Evolutionary conservation across 1,284 basidiomycete species (phyloP).

Genomic region (Malassezia cuniculi): DNA sequence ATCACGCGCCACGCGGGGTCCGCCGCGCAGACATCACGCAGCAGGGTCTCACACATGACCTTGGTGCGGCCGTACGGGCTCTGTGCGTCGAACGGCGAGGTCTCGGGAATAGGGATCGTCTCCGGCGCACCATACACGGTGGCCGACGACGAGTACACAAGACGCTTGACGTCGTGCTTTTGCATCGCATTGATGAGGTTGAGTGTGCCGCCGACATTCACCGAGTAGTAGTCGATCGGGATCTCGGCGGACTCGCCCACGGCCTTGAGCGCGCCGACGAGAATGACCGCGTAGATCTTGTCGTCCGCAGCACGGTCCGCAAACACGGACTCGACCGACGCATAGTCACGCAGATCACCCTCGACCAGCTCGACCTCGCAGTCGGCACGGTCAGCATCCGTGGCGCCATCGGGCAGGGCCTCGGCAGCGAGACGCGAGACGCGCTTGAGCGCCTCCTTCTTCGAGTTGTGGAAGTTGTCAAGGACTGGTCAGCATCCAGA

Average conservation of each 20-base stretch:
- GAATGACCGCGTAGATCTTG: slow-evolving; percentile 82
- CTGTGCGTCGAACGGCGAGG: slow-evolving; percentile 72
- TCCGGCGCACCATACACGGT: slow-evolving; percentile 97
- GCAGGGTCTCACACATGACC: slow-evolving; percentile 79
- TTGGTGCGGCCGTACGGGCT: slow-evolving; percentile 93
- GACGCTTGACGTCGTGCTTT: slow-evolving; percentile 64
- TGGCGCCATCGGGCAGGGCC: slow-evolving; percentile 55
- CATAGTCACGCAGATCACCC: slow-evolving; percentile 34
- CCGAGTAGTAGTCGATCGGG: slow-evolving; percentile 55
- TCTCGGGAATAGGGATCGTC: slow-evolving; percentile 83
- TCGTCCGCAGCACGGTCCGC: slow-evolving; percentile 27
- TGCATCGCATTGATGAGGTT: slow-evolving; percentile 53
- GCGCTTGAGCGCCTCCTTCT: slow-evolving; percentile 58
- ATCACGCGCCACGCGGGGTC: slow-evolving; percentile 67
- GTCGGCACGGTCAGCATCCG: slow-evolving; percentile 55
- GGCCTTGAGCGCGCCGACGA: slow-evolving; percentile 93
- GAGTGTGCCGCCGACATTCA: slow-evolving; percentile 40
- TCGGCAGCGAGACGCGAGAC: slow-evolving; percentile 66
- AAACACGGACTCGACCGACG: slow-evolving; percentile 30
- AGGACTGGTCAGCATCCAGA: slow-evolving; percentile 19
- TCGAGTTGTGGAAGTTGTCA: slow-evolving; percentile 66
- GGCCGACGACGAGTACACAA: slow-evolving; percentile 95
- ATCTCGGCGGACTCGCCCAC: slow-evolving; percentile 95
- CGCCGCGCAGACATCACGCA: slow-evolving; percentile 75
- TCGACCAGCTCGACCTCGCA: slow-evolving; percentile 59